Percentiles rank a stretch among this genome's conserved stretches.
These are phyloP conservation scores for Penicillium sp. DNA, from an alignment of 2,329 filamentous ascomycete genomes.

Conservation along the genomic window DNA sequence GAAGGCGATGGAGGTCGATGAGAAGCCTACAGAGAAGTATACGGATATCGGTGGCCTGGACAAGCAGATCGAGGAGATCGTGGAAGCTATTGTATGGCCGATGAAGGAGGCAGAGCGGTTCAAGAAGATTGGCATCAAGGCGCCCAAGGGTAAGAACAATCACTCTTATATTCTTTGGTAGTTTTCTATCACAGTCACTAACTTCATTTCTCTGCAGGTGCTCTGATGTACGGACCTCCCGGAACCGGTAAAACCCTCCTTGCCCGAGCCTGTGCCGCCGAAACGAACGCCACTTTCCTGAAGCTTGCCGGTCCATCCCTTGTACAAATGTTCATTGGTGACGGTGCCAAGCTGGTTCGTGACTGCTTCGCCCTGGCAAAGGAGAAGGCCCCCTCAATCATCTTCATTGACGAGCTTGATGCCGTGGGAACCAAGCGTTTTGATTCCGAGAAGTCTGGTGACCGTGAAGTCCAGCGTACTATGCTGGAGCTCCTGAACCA, in stretches of 20 bases:
- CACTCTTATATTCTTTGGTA: background rate
- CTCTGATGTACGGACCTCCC: constrained; percentile 86
- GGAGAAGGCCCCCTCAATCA: constrained; percentile 98
- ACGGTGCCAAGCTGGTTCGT: constrained; percentile 94
- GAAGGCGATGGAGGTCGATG: constrained; percentile 99
- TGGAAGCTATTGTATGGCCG: constrained; percentile 98
- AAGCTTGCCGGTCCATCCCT: constrained; percentile 97
- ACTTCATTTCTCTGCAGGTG: constrained; percentile 61
- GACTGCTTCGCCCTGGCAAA: constrained; percentile 98
- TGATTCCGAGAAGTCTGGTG: constrained; percentile 96
- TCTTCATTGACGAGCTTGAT: constrained; percentile 98
- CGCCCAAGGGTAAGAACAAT: constrained; percentile 79
- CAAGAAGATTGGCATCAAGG: constrained; percentile 99
- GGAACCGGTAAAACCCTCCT: constrained; percentile 62
- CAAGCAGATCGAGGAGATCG: constrained; percentile 98
- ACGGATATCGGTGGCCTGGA: constrained; percentile 95
- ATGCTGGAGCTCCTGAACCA: constrained; percentile 99
- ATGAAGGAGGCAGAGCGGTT: constrained; percentile 99
- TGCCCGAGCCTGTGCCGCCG: constrained; percentile 92
- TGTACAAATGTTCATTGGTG: constrained; percentile 99
- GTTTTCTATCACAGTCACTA: constrained; percentile 7
- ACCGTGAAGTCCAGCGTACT: constrained; percentile 95
- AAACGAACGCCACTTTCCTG: constrained; percentile 97
- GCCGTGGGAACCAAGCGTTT: constrained; percentile 99
- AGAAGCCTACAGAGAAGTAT: constrained; percentile 99